A percentile compares a stretch with the other conserved stretches of the same genome.
These are phyloP conservation scores for Macrophomina pseudophaseolina DNA, from an alignment of 2,329 filamentous ascomycete genomes.

Conservation along the genomic window DNA sequence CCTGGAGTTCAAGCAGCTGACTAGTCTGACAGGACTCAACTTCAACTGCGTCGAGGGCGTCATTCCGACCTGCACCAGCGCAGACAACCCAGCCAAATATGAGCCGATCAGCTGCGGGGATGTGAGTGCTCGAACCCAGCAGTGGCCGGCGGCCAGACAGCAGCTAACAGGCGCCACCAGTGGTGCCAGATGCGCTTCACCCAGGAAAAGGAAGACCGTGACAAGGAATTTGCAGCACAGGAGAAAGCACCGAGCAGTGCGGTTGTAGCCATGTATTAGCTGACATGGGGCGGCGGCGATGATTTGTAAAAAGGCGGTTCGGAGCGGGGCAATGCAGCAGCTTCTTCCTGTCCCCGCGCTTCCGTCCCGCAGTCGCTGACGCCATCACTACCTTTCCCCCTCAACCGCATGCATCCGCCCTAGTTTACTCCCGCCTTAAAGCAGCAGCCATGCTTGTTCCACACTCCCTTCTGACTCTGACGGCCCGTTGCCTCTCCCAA, in stretches of 20 bases:
- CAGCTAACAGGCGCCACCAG: neutral
- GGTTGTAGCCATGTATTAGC: neutral
- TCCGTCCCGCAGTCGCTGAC: conserved; percentile 1
- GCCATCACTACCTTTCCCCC: neutral
- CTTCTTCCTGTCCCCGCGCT: conserved; percentile 3
- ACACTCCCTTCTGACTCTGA: too few relatives aligned
- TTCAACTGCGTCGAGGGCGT: conserved; percentile 47
- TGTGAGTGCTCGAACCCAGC: neutral
- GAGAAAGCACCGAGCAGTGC: neutral
- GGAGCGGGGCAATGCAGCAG: neutral
- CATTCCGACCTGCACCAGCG: conserved; percentile 53
- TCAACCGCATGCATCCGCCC: neutral
- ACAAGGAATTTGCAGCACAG: neutral
- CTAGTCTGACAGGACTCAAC: neutral
- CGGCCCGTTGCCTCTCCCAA: neutral
- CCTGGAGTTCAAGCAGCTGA: neutral
- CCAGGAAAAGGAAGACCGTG: neutral
- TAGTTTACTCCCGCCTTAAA: neutral
- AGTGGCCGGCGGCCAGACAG: neutral
- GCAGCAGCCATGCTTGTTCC: neutral
- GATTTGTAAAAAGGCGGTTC: neutral
- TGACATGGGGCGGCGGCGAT: neutral
- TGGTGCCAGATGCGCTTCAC: conserved; percentile 13
- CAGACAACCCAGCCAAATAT: conserved; percentile 55
- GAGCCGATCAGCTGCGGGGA: conserved; percentile 42